A percentile compares a stretch with the other conserved stretches of the same genome.
Evolutionary conservation across 495 filamentous ascomycete genomes (phyloP).

Genomic region (Acidiella bohemica): DNA sequence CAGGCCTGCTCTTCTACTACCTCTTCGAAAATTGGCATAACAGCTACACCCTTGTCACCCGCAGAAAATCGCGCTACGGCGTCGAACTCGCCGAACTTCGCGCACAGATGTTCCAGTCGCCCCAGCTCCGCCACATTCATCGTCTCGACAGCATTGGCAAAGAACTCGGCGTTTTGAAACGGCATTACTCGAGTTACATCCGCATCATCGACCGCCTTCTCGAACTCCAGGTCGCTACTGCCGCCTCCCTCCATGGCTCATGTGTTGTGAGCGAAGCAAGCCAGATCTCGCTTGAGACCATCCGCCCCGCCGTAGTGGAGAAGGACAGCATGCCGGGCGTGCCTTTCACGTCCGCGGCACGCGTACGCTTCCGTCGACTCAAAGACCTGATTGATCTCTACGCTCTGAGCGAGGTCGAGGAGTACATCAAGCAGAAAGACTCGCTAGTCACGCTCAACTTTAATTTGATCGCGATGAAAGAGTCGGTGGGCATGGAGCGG

Average conservation of each 20-base stretch:
- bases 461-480: slow-evolving; percentile 74
- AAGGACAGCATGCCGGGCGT: slow-evolving; percentile 38
- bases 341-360: slow-evolving; percentile 47
- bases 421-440: slow-evolving; percentile 66
- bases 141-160: slow-evolving; percentile 60
- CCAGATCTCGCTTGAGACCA: slow-evolving; percentile 15
- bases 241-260: slow-evolving; percentile 30
- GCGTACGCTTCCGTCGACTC: slow-evolving; percentile 62
- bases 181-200: slow-evolving; percentile 66
- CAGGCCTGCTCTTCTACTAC: slow-evolving; percentile 72
- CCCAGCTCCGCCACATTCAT: slow-evolving; percentile 49
- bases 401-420: slow-evolving; percentile 66
- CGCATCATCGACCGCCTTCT: slow-evolving; percentile 63
- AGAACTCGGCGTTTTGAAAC: slow-evolving; percentile 52
- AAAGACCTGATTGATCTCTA: slow-evolving; percentile 64
- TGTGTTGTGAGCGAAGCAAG: slow-evolving; percentile 21
- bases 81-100: slow-evolving; percentile 44
- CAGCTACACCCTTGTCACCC: slow-evolving; percentile 49
- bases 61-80: slow-evolving; percentile 48
- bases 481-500: slow-evolving; percentile 64
- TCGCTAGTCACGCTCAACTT: slow-evolving; percentile 73
- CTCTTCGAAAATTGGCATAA: slow-evolving; percentile 79
- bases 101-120: slow-evolving; percentile 43
- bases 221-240: slow-evolving; percentile 31
- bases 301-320: slow-evolving; percentile 28